Evolutionary conservation across 2,329 filamentous ascomycete species (phyloP).

Genomic region (Sporothrix brasiliensis): DNA sequence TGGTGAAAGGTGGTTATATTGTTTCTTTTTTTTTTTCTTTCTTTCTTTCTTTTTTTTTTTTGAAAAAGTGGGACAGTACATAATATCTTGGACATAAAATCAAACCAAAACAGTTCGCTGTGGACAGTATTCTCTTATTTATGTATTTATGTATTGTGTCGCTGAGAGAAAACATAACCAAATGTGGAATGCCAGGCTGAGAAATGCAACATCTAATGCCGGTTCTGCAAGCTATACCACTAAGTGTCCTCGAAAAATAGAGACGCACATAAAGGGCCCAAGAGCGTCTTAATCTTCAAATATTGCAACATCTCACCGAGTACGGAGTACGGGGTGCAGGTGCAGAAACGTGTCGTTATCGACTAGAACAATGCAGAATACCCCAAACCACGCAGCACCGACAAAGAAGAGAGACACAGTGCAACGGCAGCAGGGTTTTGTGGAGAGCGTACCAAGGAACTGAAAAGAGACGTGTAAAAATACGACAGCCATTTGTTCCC

Average conservation of each 20-base stretch:
- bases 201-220: neutral
- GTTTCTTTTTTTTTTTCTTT: no score
- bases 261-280: neutral
- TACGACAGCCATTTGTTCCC: neutral
- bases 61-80: neutral
- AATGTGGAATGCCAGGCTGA: neutral
- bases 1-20: no score
- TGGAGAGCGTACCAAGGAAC: conserved; percentile 8
- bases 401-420: neutral
- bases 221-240: neutral
- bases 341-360: neutral
- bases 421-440: neutral
- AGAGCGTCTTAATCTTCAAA: neutral
- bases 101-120: no score
- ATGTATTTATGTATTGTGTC: neutral
- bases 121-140: neutral
- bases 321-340: neutral
- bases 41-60: no score
- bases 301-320: conserved; percentile 17
- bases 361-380: neutral
- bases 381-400: neutral
- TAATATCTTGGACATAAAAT: neutral
- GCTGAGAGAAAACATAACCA: neutral
- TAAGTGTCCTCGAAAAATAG: conserved; percentile 10
- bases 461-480: conserved; percentile 15